Percentiles rank a stretch among this genome's conserved stretches.
Evolutionary conservation across 2,329 filamentous ascomycete species (phyloP).

Genomic region (Epicoccum sorghinum): DNA sequence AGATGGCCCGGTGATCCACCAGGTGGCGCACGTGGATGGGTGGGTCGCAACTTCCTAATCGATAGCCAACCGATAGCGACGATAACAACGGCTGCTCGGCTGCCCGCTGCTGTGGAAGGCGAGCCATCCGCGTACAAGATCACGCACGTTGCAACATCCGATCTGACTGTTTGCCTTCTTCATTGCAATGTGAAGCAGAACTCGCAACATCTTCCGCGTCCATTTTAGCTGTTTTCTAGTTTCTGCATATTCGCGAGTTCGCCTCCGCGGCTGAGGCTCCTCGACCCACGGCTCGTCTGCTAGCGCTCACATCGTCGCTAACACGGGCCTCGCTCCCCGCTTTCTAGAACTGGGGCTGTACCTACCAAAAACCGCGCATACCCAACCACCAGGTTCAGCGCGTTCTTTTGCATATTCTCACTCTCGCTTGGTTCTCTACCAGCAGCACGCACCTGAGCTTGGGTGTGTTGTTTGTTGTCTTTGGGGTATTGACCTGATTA

Average conservation of each 20-base stretch:
- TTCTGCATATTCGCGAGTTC: slow-evolving; percentile 2
- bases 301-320: slow-evolving; percentile 19
- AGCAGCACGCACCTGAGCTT: slow-evolving; percentile 1
- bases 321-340: slow-evolving; percentile 25
- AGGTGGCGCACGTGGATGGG: slow-evolving; percentile 25
- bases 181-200: neutral
- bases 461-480: neutral
- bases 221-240: neutral
- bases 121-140: slow-evolving; percentile 6
- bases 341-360: slow-evolving; percentile 25
- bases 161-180: neutral
- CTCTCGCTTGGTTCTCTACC: slow-evolving; percentile 7
- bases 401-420: slow-evolving; percentile 11
- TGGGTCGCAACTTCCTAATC: slow-evolving; percentile 8
- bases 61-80: slow-evolving; percentile 10
- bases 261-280: slow-evolving; percentile 11
- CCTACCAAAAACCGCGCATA: slow-evolving; percentile 33
- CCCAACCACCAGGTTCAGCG: slow-evolving; percentile 30
- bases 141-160: neutral
- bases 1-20: slow-evolving; percentile 20
- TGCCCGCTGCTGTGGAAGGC: slow-evolving; percentile 11
- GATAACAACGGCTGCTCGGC: slow-evolving; percentile 19
- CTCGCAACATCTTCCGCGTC: neutral
- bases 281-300: slow-evolving; percentile 11
- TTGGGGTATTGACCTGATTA: neutral